Evolutionary conservation across 1,284 basidiomycete species (phyloP), one percentile per base, ranked within the genome.

Genomic region (Ustilago vetiveriae): DNA sequence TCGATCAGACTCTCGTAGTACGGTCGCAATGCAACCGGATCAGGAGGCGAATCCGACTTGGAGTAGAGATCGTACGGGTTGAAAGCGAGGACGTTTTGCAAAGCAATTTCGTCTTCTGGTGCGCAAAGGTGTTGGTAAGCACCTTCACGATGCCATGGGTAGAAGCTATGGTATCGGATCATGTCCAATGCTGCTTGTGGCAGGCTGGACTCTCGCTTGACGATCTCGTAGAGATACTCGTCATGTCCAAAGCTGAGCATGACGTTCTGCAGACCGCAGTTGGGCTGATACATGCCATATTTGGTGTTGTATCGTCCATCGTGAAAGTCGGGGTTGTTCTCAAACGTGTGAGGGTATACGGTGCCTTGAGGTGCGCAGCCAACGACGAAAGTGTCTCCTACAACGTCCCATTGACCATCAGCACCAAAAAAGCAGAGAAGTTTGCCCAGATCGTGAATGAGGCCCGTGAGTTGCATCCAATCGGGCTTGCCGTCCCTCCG

Each of bases 121-220:
- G 27, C 40, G 35, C 63, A 68, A 17, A 75, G 64, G 49, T 71
- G 71, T 16, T 53, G 45, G 51, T 71, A 66, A 38, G 63, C 68
- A 21, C 65, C 74, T 17, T 69, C 72, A 10, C 72, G 49, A 52
- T 79, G 78, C 77, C 70, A 89, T 84, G 92, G 92, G 84, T 94
- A 94, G 86, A 94, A 94, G 74, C 90, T 91, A 84, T 95, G 92
- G 83, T 92, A 94, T 23, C 92, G 88, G 78, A 95, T 92, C 92
- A 95, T 95, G 23, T 90, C 88, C 32, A 95, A 85, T 0, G 86
- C 92, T 75, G 91, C 92, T 50, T 87, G 86, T 0, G 92, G 92
- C 0, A 95, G 88, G n/a, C 86, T 86, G 1, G 67, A 73, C 19
- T 76, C 63, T 30, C 67, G 53, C 55, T 72, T 74, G 32, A 53